Conservation (phyloP, 2,329 filamentous ascomycete species). For the Colletotrichum liaoningense region DNA sequence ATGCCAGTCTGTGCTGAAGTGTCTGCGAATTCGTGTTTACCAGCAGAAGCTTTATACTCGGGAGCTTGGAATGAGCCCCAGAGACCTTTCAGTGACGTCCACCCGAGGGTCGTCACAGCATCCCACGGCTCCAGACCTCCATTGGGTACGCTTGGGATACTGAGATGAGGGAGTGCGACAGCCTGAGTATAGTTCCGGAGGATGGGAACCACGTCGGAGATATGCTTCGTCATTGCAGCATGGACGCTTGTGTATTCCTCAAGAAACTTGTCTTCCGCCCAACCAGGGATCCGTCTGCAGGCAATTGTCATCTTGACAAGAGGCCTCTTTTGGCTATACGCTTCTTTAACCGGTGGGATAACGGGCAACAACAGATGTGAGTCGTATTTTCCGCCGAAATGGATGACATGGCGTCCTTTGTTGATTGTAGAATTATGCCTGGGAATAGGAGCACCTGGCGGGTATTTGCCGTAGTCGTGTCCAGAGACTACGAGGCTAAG, state of each 20-base stretch:
- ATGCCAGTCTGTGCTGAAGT: background rate
- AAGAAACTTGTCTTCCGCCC: background rate
- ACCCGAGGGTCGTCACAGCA: slow-evolving; percentile 6
- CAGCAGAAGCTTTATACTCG: slow-evolving; percentile 5
- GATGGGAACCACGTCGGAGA: background rate
- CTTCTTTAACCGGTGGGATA: background rate
- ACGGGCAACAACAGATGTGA: background rate
- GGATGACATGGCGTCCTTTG: background rate
- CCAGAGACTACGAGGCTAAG: background rate
- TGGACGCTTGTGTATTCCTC: background rate
- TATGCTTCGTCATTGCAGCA: background rate
- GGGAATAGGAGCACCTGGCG: background rate
- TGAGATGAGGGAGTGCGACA: background rate
- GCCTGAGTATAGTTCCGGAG: slow-evolving; percentile 7
- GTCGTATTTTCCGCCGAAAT: background rate
- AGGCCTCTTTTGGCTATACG: background rate
- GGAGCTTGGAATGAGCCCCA: background rate
- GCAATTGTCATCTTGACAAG: background rate
- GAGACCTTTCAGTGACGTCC: background rate
- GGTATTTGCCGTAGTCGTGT: background rate
- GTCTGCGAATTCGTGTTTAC: background rate
- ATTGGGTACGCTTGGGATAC: background rate
- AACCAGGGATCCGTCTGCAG: background rate
- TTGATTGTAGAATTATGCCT: background rate
- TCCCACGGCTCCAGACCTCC: background rate